phyloP scores from a whole-genome alignment of 2,329 filamentous ascomycete genomes.

The Tolypocladium guangdongense region DNA sequence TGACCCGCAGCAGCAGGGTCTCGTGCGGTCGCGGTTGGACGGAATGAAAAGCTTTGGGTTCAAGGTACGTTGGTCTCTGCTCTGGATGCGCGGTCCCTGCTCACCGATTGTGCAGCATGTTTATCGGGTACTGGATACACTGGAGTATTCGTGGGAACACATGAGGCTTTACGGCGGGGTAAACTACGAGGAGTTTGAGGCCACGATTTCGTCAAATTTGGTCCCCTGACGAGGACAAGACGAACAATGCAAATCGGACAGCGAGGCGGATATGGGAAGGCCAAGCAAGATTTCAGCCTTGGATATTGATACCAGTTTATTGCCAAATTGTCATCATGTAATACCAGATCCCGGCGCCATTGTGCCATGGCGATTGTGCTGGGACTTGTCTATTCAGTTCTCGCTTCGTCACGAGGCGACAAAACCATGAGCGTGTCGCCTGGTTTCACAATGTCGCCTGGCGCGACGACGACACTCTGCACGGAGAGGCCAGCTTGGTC shows the following conservation, averaged over 20 bases:
- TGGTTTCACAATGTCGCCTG: conserved; percentile 3
- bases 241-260: background rate
- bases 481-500: background rate
- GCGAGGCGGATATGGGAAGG: background rate
- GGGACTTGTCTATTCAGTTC: no score
- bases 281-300: background rate
- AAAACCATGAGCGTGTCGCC: conserved; percentile 1
- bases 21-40: background rate
- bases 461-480: background rate
- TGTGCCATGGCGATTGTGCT: background rate
- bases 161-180: conserved; percentile 1
- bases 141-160: conserved; percentile 5
- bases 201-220: conserved; percentile 5
- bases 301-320: background rate
- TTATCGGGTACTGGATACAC: conserved; percentile 4
- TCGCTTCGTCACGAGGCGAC: background rate
- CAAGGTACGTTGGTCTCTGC: background rate
- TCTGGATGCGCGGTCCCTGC: background rate
- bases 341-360: background rate
- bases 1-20: background rate
- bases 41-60: conserved; percentile 3
- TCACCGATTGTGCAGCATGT: conserved; percentile 3
- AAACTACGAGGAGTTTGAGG: conserved; percentile 5
- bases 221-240: conserved; percentile 1
- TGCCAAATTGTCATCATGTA: background rate